A percentile compares a stretch with the other conserved stretches of the same genome.
phyloP scores from a whole-genome alignment of 2,329 filamentous ascomycete genomes.

The Neonectria neomacrospora region DNA sequence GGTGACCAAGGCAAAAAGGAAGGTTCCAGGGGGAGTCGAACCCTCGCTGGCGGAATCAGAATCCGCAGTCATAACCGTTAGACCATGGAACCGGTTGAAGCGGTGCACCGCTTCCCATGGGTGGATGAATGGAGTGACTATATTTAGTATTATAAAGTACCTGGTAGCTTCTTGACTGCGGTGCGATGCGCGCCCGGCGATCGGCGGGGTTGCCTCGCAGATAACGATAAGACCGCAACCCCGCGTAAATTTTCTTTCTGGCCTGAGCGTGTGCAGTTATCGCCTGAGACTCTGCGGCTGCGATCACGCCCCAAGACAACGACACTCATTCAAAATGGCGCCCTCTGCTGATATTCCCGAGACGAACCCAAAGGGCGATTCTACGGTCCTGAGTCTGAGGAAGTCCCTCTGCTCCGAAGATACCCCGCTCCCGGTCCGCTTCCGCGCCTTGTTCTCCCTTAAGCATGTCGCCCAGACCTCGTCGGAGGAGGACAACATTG shows the following conservation, averaged over 20 bases:
- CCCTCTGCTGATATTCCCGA: constrained; percentile 39
- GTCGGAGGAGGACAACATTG: constrained; percentile 67
- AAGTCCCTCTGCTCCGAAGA: constrained; percentile 82
- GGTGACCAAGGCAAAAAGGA: constrained; percentile 18
- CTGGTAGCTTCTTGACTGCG: not conserved
- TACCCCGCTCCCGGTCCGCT: constrained; percentile 86
- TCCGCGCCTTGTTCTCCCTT: constrained; percentile 96
- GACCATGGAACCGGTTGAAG: constrained; percentile 49
- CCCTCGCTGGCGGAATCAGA: constrained; percentile 53
- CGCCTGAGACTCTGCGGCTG: constrained; percentile 22
- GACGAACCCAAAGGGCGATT: constrained; percentile 38
- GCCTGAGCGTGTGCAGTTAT: constrained; percentile 27
- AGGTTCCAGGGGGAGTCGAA: constrained; percentile 52
- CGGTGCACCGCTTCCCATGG: constrained; percentile 44
- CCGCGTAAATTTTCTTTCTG: constrained; percentile 51
- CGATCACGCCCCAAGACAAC: constrained; percentile 19
- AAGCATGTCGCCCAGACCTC: constrained; percentile 86
- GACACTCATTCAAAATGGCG: constrained; percentile 41
- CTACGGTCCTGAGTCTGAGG: constrained; percentile 72
- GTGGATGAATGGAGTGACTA: not conserved
- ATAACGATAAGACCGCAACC: constrained; percentile 46
- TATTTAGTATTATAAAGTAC: constrained; percentile 13
- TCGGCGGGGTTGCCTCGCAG: constrained; percentile 33
- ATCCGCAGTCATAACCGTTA: constrained; percentile 54
- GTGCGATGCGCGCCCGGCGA: constrained; percentile 12